Base-by-base conservation (phyloP, 2,329 filamentous ascomycete genomes). In the Diaporthe aspalathi region DNA sequence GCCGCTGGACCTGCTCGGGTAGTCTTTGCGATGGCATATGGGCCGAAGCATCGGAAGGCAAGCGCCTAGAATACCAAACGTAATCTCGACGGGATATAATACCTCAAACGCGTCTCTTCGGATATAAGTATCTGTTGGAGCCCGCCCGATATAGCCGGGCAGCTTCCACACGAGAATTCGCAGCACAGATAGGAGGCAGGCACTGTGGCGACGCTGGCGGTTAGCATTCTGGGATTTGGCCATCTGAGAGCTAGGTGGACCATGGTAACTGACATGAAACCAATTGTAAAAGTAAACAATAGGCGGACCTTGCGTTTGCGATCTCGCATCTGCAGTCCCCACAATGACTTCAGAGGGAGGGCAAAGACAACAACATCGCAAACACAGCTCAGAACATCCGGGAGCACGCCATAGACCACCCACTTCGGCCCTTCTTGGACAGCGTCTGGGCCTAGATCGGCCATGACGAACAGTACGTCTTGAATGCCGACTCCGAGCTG, bases 31-130 rank as follows among this genome's bases (percentile, higher is more conserved):
- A 16, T 70, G 68, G 20, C 56, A 54, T 47, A 70, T 70, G 9
- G 68, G 68, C 22, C 68, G 60, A 45, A 70, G 47, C 68, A 70
- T 56, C 20, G 68, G 68, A 14, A 70, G 68, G 32, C 68, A 70
- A 29, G 68, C 68, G 20, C 68, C 68, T 5, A 70, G 68, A n/a
- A 70, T 70, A 22, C 68, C 68, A 5, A 70, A 70, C 0, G 68
- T 70, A 17, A 70, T 67, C 40, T 70, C 68, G 4, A 70, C 45
- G 4, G 68, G 60, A n/a, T 70, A 70, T 3, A 67, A 20, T 1
- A 67, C 40, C 20, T 56, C 50, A 12, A 66, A 70, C 14, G 60
- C 68, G 27, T 70, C 68, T 38, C 47, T 66, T 32, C 68, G 60
- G 6, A 70, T 65, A 22, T 66, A 70, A 1, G 38, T 43, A 6